Percentiles rank a stretch among this genome's conserved stretches.
Evolutionary conservation across 306 rosid species (phyloP).

Genomic region (Cucurbita moschata): DNA sequence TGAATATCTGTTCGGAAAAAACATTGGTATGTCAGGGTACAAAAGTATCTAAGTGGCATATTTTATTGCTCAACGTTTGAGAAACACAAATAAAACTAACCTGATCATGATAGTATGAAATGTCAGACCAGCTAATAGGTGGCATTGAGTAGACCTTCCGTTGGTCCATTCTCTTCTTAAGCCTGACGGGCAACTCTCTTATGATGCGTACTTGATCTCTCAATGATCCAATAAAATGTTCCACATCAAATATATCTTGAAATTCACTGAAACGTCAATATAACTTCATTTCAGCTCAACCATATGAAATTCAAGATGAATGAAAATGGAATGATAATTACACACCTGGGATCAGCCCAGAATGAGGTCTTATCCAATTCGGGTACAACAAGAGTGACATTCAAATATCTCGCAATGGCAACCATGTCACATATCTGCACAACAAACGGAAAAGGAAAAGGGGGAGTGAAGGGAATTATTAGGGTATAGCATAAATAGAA

Average conservation of each 20-base stretch:
- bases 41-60: neutral
- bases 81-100: slow-evolving; percentile 16
- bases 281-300: neutral
- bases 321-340: neutral
- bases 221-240: slow-evolving; percentile 59
- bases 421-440: slow-evolving; percentile 69
- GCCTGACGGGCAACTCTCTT: slow-evolving; percentile 54
- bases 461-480: neutral
- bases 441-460: neutral
- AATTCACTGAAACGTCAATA: slow-evolving; percentile 45
- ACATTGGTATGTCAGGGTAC: neutral
- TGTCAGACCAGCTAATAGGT: slow-evolving; percentile 80
- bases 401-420: slow-evolving; percentile 43
- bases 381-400: slow-evolving; percentile 59
- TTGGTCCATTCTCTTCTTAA: slow-evolving; percentile 45
- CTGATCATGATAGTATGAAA: slow-evolving; percentile 61
- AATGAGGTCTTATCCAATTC: slow-evolving; percentile 56
- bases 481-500: neutral
- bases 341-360: slow-evolving; percentile 52
- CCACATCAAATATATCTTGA: slow-evolving; percentile 65
- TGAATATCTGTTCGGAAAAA: neutral
- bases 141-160: slow-evolving; percentile 39
- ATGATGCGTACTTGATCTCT: slow-evolving; percentile 63
- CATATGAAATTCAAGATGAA: neutral
- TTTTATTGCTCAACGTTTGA: neutral